Conservation (phyloP, 2,329 filamentous ascomycete species). For the Pyricularia sp. region DNA sequence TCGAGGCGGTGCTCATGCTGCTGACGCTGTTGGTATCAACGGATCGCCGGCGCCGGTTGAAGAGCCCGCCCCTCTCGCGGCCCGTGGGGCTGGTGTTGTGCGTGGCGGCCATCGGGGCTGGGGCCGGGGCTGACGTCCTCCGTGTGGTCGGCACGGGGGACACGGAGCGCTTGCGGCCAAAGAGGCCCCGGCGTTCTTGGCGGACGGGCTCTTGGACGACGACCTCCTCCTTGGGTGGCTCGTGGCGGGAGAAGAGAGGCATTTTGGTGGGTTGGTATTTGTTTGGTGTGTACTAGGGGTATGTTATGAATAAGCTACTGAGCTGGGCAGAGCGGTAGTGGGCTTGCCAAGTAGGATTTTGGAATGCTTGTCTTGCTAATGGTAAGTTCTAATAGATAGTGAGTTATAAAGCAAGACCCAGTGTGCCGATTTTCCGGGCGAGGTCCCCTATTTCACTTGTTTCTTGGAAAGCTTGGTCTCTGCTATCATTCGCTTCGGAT, state of each 20-base stretch:
- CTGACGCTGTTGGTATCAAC: slow-evolving; percentile 17
- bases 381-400: background rate
- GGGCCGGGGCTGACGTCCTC: slow-evolving; percentile 8
- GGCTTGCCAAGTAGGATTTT: background rate
- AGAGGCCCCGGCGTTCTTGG: slow-evolving; percentile 24
- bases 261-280: slow-evolving; percentile 13
- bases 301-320: background rate
- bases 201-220: slow-evolving; percentile 15
- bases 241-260: slow-evolving; percentile 24
- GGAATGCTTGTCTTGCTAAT: background rate
- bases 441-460: slow-evolving; percentile 1
- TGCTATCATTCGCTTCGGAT: background rate
- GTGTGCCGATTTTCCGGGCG: background rate
- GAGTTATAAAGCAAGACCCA: background rate
- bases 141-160: slow-evolving; percentile 16
- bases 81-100: slow-evolving; percentile 10
- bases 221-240: slow-evolving; percentile 18
- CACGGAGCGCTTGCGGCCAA: slow-evolving; percentile 21
- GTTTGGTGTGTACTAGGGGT: background rate
- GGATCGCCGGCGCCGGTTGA: slow-evolving; percentile 12
- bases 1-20: background rate
- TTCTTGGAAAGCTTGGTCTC: background rate
- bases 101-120: background rate
- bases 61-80: slow-evolving; percentile 15
- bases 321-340: background rate